Conservation (phyloP, 306 rosid genomes). For the Vigna mungo region DNA sequence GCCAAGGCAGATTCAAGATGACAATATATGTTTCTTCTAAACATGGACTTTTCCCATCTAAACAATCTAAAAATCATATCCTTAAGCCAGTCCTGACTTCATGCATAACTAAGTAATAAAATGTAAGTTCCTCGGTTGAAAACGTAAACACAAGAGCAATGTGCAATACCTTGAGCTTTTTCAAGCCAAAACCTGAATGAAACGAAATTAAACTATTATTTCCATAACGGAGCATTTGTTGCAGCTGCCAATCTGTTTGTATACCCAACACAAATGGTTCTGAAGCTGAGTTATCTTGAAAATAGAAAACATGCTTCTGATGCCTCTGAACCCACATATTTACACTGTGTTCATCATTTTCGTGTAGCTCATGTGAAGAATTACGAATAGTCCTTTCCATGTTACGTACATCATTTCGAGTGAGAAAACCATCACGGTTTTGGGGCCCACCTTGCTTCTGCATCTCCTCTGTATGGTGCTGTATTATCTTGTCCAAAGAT, state of each 20-base stretch:
- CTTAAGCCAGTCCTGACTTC: slow-evolving; percentile 18
- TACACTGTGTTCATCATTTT: slow-evolving; percentile 64
- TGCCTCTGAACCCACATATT: slow-evolving; percentile 77
- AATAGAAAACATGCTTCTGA: slow-evolving; percentile 70
- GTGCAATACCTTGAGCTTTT: slow-evolving; percentile 69
- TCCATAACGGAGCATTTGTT: slow-evolving; percentile 78
- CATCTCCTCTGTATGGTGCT: slow-evolving; percentile 68
- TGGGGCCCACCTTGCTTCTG: slow-evolving; percentile 79
- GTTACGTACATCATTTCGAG: slow-evolving; percentile 81
- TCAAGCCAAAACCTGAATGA: slow-evolving; percentile 71
- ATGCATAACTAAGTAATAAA: slow-evolving; percentile 10
- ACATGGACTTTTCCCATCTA: neutral
- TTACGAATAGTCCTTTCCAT: slow-evolving; percentile 76
- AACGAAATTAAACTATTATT: slow-evolving; percentile 59
- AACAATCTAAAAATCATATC: slow-evolving; percentile 3
- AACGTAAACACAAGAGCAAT: slow-evolving; percentile 23
- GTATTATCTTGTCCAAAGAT: slow-evolving; percentile 70
- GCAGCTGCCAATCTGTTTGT: slow-evolving; percentile 91
- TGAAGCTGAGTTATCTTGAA: slow-evolving; percentile 56
- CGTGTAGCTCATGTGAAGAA: slow-evolving; percentile 63
- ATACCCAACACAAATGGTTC: slow-evolving; percentile 72
- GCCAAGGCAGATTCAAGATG: slow-evolving; percentile 9
- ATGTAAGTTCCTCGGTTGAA: slow-evolving; percentile 21
- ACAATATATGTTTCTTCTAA: slow-evolving; percentile 23
- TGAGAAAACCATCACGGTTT: slow-evolving; percentile 79